Evolutionary conservation across 1,284 basidiomycete genomes (phyloP), one percentile per base, ranked within the genome.

Genomic region (Trametes polyzona): DNA sequence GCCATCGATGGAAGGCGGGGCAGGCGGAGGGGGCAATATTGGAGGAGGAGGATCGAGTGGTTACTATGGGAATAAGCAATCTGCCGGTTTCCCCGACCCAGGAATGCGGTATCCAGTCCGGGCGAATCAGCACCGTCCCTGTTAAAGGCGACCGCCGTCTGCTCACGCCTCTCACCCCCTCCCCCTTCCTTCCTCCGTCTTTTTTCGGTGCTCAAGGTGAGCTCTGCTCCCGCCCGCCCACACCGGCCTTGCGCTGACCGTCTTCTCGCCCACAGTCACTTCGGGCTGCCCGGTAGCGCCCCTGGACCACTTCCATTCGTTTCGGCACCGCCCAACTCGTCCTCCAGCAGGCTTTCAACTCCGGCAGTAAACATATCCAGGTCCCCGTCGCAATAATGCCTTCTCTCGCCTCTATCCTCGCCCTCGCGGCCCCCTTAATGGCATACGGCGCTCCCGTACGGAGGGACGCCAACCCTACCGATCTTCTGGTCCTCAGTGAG

Each of bases 241-340:
- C 33, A 24, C 3, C 42, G 11, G 37, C 47, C n/a, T n/a, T n/a
- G n/a, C n/a, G n/a, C n/a, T n/a, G n/a, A 17, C 26, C 27, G 30
- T 16, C n/a, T 16, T 47, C 19, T 9, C 46, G 14, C 24, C 37
- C 46, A 39, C 44, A 69, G 68, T 62, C 65, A 67, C 74, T 78
- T 77, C 68, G 83, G 84, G 83, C 80, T 83, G 85, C 85, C 84
- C 76, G 84, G 85, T 79, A 76, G 86, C 84, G 78, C 80, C 82
- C 83, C 79, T 79, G 78, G 76, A 75, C 78, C 62, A 63, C 62
- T 73, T 74, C 75, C 73, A 74, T 79, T 75, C 73, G 68, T 70
- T 67, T 69, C 69, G 71, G 64, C 66, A 69, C 66, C 63, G 71
- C 71, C 71, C 71, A 68, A 71, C 71, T 76, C 73, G 61, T 74